Percentiles rank a stretch among this genome's conserved stretches.
Evolutionary conservation across 768 basidiomycete genomes (phyloP).

Genomic region (Sarcodon aspratus): DNA sequence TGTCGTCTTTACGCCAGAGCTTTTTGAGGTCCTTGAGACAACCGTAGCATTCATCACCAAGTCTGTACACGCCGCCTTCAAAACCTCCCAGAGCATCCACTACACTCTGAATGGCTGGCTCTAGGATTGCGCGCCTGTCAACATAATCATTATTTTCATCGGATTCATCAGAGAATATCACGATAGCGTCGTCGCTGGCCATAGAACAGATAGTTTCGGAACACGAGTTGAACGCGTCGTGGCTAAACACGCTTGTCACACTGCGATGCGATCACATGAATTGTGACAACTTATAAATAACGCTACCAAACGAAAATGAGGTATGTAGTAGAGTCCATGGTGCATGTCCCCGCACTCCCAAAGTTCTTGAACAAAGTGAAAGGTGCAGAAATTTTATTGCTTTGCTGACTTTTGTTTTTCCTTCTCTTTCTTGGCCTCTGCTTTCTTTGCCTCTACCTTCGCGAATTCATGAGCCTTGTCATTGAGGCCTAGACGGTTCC

Average conservation of each 20-base stretch:
- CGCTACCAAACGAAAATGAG: too few species aligned
- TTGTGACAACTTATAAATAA: too few species aligned
- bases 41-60: conserved; percentile 73
- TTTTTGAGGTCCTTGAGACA: conserved; percentile 93
- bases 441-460: conserved; percentile 48
- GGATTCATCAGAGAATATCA: conserved; percentile 15
- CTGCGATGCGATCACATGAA: too few species aligned
- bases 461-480: conserved; percentile 76
- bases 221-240: too few species aligned
- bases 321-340: too few species aligned
- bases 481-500: conserved; percentile 87
- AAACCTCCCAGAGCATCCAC: conserved; percentile 74
- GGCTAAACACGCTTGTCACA: too few species aligned
- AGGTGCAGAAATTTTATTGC: conserved; percentile 11
- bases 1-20: conserved; percentile 93
- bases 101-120: conserved; percentile 60
- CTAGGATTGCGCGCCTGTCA: conserved; percentile 43
- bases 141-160: conserved; percentile 14
- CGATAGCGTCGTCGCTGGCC: conserved; percentile 16
- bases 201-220: conserved; percentile 3
- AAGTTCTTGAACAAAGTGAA: too few species aligned
- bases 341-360: too few species aligned
- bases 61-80: conserved; percentile 54
- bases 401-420: conserved; percentile 38
- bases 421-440: conserved; percentile 45